Conservation (phyloP, 2,329 filamentous ascomycete genomes). For the Aspergillus sp. region DNA sequence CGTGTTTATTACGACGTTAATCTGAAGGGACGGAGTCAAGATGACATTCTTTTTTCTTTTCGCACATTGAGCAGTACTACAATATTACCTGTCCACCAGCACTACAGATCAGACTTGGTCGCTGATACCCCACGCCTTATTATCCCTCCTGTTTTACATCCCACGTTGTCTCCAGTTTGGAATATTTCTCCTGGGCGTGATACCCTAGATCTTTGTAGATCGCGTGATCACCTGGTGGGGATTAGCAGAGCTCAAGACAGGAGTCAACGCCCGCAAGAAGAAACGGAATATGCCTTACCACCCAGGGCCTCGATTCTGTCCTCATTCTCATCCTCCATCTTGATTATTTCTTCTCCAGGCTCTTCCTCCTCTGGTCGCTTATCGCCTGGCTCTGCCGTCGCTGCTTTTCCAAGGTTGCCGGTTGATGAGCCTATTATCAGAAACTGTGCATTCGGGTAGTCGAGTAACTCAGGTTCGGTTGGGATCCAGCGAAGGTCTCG, state of each 20-base stretch:
- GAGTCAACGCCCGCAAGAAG: neutral
- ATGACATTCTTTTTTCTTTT: neutral
- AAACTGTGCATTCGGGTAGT: constrained; percentile 74
- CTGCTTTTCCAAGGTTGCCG: constrained; percentile 35
- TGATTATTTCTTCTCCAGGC: constrained; percentile 69
- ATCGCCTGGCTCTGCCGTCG: constrained; percentile 30
- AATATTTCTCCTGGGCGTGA: constrained; percentile 64
- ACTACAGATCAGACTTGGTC: neutral
- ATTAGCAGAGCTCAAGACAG: neutral
- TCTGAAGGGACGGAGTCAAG: neutral
- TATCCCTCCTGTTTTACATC: constrained; percentile 23
- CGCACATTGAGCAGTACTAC: neutral
- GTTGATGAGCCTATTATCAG: constrained; percentile 67
- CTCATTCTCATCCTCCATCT: constrained; percentile 73
- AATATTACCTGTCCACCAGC: neutral
- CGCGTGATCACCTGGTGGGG: constrained; percentile 53
- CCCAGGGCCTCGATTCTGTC: constrained; percentile 62
- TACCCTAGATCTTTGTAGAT: constrained; percentile 61
- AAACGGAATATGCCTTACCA: constrained; percentile 37
- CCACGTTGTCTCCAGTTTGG: constrained; percentile 63
- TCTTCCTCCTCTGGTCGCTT: constrained; percentile 60
- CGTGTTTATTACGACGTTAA: neutral
- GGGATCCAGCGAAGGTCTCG: constrained; percentile 71
- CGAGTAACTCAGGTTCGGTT: constrained; percentile 69
- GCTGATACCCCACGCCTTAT: neutral